Percentiles rank a stretch among this genome's conserved stretches.
phyloP scores from a whole-genome alignment of 768 basidiomycete species.

The Leccinum arenicola region DNA sequence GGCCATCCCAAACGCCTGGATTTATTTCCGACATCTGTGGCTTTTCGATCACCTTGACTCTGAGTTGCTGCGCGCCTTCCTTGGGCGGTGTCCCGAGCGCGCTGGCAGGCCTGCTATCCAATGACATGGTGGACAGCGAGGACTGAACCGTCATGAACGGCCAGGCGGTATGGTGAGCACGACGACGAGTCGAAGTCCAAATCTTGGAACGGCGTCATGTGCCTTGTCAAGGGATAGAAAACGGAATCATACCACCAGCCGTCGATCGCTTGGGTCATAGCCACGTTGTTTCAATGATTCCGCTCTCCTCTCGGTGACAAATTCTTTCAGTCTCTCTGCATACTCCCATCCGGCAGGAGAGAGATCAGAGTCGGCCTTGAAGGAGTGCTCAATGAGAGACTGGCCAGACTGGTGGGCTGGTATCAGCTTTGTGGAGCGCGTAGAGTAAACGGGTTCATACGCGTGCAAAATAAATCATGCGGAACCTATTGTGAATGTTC shows the following conservation, averaged over 20 bases:
- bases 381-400: slow-evolving; percentile 97
- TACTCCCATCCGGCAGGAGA: slow-evolving; percentile 97
- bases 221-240: neutral
- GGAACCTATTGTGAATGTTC: slow-evolving; percentile 95
- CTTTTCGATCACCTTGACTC: slow-evolving; percentile 89
- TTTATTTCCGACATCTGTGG: slow-evolving; percentile 98
- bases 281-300: slow-evolving; percentile 75
- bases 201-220: slow-evolving; percentile 49
- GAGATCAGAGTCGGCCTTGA: slow-evolving; percentile 96
- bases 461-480: slow-evolving; percentile 95
- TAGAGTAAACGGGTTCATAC: slow-evolving; percentile 42
- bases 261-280: slow-evolving; percentile 54
- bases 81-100: slow-evolving; percentile 1
- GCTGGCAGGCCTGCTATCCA: neutral
- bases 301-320: slow-evolving; percentile 79
- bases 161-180: slow-evolving; percentile 96
- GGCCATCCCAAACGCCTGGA: slow-evolving; percentile 95
- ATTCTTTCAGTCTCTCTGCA: slow-evolving; percentile 83
- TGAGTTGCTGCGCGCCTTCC: slow-evolving; percentile 29
- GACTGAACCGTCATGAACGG: slow-evolving; percentile 62
- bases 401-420: slow-evolving; percentile 76
- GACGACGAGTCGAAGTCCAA: slow-evolving; percentile 93
- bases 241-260: slow-evolving; percentile 55
- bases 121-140: slow-evolving; percentile 39
- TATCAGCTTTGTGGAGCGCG: neutral